Percentiles rank a stretch among this genome's conserved stretches.
phyloP scores from a whole-genome alignment of 148 eudicot genomes.

The Gaultheria prostrata region DNA sequence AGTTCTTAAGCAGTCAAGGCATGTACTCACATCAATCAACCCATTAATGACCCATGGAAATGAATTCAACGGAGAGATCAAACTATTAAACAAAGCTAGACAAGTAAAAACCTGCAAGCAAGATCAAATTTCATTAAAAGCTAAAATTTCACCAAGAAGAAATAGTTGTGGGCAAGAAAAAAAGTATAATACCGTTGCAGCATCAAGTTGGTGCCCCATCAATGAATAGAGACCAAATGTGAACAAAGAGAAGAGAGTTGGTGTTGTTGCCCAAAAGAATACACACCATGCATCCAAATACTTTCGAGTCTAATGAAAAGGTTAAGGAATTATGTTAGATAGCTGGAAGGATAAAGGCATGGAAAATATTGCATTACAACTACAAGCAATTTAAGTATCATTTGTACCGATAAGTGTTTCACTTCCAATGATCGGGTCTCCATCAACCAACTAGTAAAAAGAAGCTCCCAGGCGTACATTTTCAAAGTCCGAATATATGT shows the following conservation, averaged over 20 bases:
- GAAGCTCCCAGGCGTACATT: slow-evolving; percentile 96
- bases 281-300: slow-evolving; percentile 99
- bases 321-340: not conserved
- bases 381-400: not conserved
- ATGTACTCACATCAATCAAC: slow-evolving; percentile 77
- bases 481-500: slow-evolving; percentile 77
- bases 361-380: not conserved
- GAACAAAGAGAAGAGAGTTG: slow-evolving; percentile 87
- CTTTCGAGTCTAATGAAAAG: slow-evolving; percentile 64
- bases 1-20: not conserved
- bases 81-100: slow-evolving; percentile 84
- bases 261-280: slow-evolving; percentile 98
- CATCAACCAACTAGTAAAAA: slow-evolving; percentile 80
- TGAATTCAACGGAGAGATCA: slow-evolving; percentile 93
- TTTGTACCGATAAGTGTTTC: slow-evolving; percentile 63
- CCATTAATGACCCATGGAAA: slow-evolving; percentile 99
- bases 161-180: slow-evolving; percentile 13
- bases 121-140: not conserved
- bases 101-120: slow-evolving; percentile 91
- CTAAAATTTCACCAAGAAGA: not conserved
- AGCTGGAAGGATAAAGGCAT: not conserved
- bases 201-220: slow-evolving; percentile 86
- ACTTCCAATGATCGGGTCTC: slow-evolving; percentile 83
- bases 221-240: slow-evolving; percentile 88
- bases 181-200: slow-evolving; percentile 73